Conservation (phyloP, 805 yeast species). For the baker's yeast (Saccharomyces cerevisiae) region DNA sequence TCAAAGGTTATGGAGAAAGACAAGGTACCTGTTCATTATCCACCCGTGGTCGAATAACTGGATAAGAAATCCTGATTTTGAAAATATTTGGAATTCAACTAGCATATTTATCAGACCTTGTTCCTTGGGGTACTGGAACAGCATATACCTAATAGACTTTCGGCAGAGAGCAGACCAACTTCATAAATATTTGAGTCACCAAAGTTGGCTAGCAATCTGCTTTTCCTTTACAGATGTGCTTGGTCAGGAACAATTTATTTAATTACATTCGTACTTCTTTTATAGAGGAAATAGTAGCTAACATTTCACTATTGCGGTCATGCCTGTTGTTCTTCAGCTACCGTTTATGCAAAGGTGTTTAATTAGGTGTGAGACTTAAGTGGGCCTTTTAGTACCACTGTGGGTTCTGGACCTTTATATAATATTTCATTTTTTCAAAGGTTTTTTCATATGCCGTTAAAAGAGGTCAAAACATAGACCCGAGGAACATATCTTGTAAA, state of each 20-base stretch:
- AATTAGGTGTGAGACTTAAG: background rate
- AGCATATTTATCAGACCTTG: background rate
- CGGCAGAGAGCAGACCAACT: background rate
- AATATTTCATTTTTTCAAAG: background rate
- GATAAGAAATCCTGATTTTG: background rate
- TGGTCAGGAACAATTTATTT: background rate
- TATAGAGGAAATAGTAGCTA: background rate
- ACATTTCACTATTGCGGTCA: background rate
- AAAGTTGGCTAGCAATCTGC: background rate
- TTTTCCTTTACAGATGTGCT: background rate
- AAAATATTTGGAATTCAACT: background rate
- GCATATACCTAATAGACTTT: background rate
- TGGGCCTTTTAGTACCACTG: background rate
- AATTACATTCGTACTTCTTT: background rate
- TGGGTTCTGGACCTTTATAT: too few species aligned
- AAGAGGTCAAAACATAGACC: background rate
- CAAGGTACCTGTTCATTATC: slow-evolving; percentile 29
- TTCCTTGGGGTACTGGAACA: background rate
- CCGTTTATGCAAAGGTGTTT: background rate
- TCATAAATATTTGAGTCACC: background rate
- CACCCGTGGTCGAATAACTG: slow-evolving; percentile 34
- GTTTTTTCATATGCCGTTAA: background rate
- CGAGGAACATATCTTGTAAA: background rate
- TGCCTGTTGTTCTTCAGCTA: background rate
- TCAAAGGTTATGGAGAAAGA: slow-evolving; percentile 25